Conservation (phyloP, 768 basidiomycete species). For the Hydnum rufescens region DNA sequence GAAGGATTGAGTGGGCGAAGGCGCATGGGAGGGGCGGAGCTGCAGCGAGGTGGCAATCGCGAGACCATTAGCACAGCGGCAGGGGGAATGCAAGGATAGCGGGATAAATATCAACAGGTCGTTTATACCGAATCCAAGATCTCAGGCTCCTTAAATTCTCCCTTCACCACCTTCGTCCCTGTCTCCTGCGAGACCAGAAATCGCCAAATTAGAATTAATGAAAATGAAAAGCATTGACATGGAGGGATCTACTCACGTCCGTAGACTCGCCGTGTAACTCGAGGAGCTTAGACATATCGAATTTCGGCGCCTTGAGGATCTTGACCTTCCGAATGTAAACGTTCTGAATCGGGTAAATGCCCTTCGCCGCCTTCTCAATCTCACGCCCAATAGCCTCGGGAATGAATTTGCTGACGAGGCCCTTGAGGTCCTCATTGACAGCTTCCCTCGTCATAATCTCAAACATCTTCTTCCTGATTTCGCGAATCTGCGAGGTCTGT, state of each 20-base stretch:
- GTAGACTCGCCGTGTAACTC: constrained; percentile 93
- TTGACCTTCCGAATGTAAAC: constrained; percentile 98
- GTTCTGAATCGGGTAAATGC: constrained; percentile 98
- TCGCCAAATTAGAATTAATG: constrained; percentile 3
- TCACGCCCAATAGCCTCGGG: constrained; percentile 98
- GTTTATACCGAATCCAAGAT: constrained; percentile 82
- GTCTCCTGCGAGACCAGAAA: constrained; percentile 44
- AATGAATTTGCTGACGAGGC: constrained; percentile 95
- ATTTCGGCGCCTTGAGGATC: constrained; percentile 95
- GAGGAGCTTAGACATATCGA: constrained; percentile 85
- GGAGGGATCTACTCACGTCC: constrained; percentile 67
- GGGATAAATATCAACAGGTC: too few relatives aligned
- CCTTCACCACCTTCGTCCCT: constrained; percentile 62
- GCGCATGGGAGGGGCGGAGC: too few relatives aligned
- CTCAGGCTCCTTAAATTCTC: constrained; percentile 94
- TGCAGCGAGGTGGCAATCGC: too few relatives aligned
- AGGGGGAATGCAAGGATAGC: too few relatives aligned
- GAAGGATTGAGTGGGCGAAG: too few relatives aligned
- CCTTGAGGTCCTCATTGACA: constrained; percentile 89
- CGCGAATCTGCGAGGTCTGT: constrained; percentile 81
- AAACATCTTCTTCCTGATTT: constrained; percentile 99
- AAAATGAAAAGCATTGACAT: constrained; percentile 3
- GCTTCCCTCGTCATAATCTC: constrained; percentile 97
- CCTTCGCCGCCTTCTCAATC: constrained; percentile 93
- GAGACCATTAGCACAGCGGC: too few relatives aligned